Evolutionary conservation across 768 basidiomycete species (phyloP).

Genomic region (Tricholoma furcatifolium): DNA sequence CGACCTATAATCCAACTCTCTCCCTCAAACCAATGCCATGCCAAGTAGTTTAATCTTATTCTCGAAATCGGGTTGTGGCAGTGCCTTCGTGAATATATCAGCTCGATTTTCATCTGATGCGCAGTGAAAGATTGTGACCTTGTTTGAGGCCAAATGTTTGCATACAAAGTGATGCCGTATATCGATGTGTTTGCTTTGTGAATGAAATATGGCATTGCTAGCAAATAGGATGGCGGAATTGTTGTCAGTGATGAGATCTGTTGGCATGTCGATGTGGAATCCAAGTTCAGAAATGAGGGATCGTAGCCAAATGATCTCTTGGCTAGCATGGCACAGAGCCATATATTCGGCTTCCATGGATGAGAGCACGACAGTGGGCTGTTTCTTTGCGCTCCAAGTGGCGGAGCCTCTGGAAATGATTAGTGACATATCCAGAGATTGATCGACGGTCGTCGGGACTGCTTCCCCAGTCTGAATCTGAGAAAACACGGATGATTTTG

Average conservation of each 20-base stretch:
- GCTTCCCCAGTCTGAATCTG: too few relatives aligned
- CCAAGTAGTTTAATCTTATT: background rate
- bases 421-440: too few relatives aligned
- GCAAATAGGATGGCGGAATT: conserved; percentile 32
- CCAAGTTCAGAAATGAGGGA: conserved; percentile 16
- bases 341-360: conserved; percentile 43
- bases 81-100: conserved; percentile 41
- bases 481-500: too few relatives aligned
- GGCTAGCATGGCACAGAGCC: conserved; percentile 28
- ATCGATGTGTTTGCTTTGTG: conserved; percentile 41
- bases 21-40: conserved; percentile 11
- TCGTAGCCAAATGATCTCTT: conserved; percentile 26
- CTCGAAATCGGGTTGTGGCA: conserved; percentile 14
- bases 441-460: too few relatives aligned
- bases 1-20: conserved; percentile 6
- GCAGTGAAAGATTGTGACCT: conserved; percentile 28
- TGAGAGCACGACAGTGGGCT: too few relatives aligned
- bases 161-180: conserved; percentile 38
- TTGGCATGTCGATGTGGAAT: conserved; percentile 2
- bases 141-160: conserved; percentile 25
- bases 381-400: too few relatives aligned
- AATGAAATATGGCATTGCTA: conserved; percentile 32
- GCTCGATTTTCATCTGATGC: conserved; percentile 33
- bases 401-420: too few relatives aligned
- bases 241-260: conserved; percentile 31